Percentiles rank a stretch among this genome's conserved stretches.
phyloP scores from a whole-genome alignment of 208 protist species.

The Acanthamoeba triangularis region DNA sequence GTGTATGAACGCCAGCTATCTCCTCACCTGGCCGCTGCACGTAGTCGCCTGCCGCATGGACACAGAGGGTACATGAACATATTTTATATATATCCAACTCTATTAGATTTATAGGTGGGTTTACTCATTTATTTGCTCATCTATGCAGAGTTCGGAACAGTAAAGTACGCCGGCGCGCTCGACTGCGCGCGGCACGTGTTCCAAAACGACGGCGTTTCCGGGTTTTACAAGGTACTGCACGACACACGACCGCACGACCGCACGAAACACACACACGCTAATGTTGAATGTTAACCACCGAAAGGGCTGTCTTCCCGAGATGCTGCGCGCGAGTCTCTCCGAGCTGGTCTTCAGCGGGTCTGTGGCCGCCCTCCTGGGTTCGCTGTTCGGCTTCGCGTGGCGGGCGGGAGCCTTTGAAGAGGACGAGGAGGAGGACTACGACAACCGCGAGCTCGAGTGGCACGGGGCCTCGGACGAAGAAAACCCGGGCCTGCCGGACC shows the following conservation, averaged over 20 bases:
- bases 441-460: not conserved
- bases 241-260: not conserved
- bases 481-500: not conserved
- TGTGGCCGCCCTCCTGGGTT: not conserved
- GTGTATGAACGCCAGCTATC: conserved; percentile 20
- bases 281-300: not conserved
- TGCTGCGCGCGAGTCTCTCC: not conserved
- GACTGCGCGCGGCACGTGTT: conserved; percentile 12
- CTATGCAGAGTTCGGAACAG: not conserved
- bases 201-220: not conserved
- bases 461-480: not conserved
- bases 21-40: not conserved
- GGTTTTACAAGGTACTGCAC: not conserved
- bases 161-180: not conserved
- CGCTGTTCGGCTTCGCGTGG: not conserved
- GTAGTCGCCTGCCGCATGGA: not conserved
- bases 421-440: not conserved
- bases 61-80: not conserved
- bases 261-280: not conserved
- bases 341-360: conserved; percentile 19
- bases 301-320: conserved; percentile 18
- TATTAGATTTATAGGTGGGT: not conserved
- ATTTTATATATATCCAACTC: too few species aligned
- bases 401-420: not conserved
- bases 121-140: not conserved